Evolutionary conservation across 2,329 filamentous ascomycete genomes (phyloP).

Genomic region (Monilinia aucupariae): DNA sequence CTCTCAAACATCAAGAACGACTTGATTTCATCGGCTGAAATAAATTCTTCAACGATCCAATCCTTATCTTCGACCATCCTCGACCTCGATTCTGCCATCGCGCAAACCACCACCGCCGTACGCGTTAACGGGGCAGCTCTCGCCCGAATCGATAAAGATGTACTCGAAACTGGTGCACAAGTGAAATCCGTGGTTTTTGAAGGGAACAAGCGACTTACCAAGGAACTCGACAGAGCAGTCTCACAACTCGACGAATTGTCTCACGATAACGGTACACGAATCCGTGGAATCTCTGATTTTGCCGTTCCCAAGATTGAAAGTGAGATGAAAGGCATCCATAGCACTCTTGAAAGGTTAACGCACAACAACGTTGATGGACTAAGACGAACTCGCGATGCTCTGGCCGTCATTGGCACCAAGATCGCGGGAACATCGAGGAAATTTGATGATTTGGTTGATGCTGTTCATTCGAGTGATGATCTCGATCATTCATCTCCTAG

Average conservation of each 20-base stretch:
- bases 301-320: conserved; percentile 24
- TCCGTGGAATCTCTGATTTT: conserved; percentile 23
- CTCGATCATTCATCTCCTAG: conserved; percentile 8
- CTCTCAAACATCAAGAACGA: conserved; percentile 15
- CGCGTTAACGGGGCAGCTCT: conserved; percentile 25
- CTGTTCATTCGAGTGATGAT: conserved; percentile 16
- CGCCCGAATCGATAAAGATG: conserved; percentile 25
- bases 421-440: conserved; percentile 24
- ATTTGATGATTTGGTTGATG: conserved; percentile 27
- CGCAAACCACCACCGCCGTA: conserved; percentile 21
- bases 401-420: conserved; percentile 24
- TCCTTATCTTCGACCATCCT: conserved; percentile 16
- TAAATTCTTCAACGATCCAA: conserved; percentile 15
- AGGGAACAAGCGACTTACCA: conserved; percentile 17
- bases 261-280: conserved; percentile 23
- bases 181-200: conserved; percentile 23
- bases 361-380: conserved; percentile 11
- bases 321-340: conserved; percentile 17
- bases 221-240: conserved; percentile 15
- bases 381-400: conserved; percentile 19
- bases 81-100: conserved; percentile 13
- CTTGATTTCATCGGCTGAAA: conserved; percentile 12
- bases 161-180: conserved; percentile 25
- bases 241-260: conserved; percentile 23
- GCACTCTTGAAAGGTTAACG: conserved; percentile 11